Evolutionary conservation across 2,329 filamentous ascomycete genomes (phyloP).

Genomic region (Claviceps monticola): DNA sequence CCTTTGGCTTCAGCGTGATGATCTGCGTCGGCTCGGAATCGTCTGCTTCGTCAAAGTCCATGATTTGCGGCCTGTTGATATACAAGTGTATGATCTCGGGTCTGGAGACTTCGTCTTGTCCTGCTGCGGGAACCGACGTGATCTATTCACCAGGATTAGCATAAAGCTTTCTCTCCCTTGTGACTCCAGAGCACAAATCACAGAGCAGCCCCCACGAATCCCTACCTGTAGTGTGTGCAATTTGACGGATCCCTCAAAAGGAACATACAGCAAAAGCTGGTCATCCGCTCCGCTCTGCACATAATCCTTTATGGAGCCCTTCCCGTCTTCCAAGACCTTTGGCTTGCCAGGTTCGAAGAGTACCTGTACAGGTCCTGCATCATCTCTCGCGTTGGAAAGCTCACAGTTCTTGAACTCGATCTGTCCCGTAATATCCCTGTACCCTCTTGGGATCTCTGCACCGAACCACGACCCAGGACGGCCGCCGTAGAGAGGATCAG

Average conservation of each 20-base stretch:
- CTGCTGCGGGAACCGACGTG: constrained; percentile 61
- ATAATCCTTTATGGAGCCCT: constrained; percentile 54
- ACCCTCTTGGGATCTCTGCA: constrained; percentile 62
- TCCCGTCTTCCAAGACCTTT: constrained; percentile 43
- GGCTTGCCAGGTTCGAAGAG: constrained; percentile 63
- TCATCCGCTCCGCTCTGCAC: constrained; percentile 95
- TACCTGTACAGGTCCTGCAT: constrained; percentile 56
- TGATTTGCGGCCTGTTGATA: constrained; percentile 75
- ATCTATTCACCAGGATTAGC: constrained; percentile 38
- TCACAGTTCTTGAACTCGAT: constrained; percentile 71
- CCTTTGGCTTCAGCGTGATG: constrained; percentile 56
- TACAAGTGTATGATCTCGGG: constrained; percentile 77
- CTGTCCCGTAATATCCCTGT: constrained; percentile 69
- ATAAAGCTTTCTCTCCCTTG: not conserved
- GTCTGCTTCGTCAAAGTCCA: constrained; percentile 91
- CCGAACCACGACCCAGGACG: constrained; percentile 52
- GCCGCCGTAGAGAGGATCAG: constrained; percentile 11
- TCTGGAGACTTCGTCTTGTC: constrained; percentile 63
- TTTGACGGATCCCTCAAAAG: constrained; percentile 79
- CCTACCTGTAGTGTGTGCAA: constrained; percentile 62
- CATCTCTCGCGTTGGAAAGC: constrained; percentile 72
- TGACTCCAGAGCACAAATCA: not conserved
- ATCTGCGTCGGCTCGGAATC: constrained; percentile 69
- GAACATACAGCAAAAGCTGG: constrained; percentile 84
- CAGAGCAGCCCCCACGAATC: constrained; percentile 10